These are phyloP conservation scores for Dactylorhiza incarnata DNA, from an alignment of 106 monocot genomes.

Conservation along the genomic window DNA sequence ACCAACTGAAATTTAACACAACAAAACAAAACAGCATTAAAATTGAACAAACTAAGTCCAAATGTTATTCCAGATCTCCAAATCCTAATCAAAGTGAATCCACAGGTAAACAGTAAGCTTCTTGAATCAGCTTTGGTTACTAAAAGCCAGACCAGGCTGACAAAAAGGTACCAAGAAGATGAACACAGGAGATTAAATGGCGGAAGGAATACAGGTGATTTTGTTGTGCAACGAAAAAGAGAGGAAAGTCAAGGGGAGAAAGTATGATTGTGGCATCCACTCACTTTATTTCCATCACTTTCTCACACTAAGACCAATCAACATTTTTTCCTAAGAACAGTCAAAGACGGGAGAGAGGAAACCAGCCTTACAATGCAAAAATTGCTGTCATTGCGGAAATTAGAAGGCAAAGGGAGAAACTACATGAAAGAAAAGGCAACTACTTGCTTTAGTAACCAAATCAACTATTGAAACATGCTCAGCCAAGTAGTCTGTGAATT, in stretches of 20 bases:
- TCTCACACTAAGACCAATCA: too few relatives aligned
- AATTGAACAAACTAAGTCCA: background rate
- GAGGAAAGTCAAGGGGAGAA: too few relatives aligned
- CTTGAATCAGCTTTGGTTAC: background rate
- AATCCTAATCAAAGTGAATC: background rate
- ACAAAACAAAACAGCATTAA: slow-evolving; percentile 1
- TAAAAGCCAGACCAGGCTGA: background rate
- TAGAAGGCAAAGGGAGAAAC: too few relatives aligned
- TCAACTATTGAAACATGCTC: background rate
- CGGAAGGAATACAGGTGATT: too few relatives aligned
- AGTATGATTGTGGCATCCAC: too few relatives aligned
- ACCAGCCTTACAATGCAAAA: background rate
- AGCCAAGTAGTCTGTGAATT: background rate
- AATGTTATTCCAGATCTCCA: background rate
- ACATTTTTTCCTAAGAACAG: too few relatives aligned
- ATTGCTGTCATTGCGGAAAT: background rate
- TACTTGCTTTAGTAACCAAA: background rate
- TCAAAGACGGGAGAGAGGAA: too few relatives aligned
- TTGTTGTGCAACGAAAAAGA: too few relatives aligned
- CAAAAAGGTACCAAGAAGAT: background rate
- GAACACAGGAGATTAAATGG: too few relatives aligned
- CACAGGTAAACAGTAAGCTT: background rate
- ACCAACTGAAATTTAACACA: background rate
- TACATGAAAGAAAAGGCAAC: background rate
- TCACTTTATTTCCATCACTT: too few relatives aligned